Conservation (phyloP, 768 basidiomycete species). For the Dentipellis fragilis region DNA sequence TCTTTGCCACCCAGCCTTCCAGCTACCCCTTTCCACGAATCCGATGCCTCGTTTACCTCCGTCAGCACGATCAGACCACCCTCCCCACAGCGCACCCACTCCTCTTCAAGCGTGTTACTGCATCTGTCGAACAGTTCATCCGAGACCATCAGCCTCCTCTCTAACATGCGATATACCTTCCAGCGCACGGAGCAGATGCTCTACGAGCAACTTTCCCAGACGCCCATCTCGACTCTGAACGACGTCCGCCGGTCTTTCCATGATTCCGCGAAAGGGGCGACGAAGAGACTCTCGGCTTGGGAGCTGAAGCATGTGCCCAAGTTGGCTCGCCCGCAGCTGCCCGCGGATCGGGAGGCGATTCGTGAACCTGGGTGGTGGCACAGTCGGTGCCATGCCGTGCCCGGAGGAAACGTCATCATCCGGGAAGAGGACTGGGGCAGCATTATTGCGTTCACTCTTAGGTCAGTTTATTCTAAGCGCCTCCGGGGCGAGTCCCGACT, state of each 20-base stretch:
- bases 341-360: constrained; percentile 13
- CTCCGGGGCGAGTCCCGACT: too few species aligned
- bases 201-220: constrained; percentile 42
- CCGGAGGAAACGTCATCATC: constrained; percentile 57
- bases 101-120: constrained; percentile 6
- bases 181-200: constrained; percentile 49
- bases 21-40: neutral
- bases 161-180: constrained; percentile 43
- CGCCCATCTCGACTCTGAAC: constrained; percentile 39
- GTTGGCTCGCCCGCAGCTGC: constrained; percentile 12
- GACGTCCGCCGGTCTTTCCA: constrained; percentile 53
- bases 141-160: constrained; percentile 32
- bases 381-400: constrained; percentile 48
- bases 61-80: neutral
- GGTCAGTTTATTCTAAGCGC: constrained; percentile 26
- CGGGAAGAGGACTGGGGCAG: constrained; percentile 70
- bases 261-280: constrained; percentile 40
- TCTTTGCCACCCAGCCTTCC: constrained; percentile 3
- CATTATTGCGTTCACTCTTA: constrained; percentile 68
- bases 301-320: constrained; percentile 49
- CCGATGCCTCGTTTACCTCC: neutral
- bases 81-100: too few species aligned
- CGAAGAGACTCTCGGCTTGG: constrained; percentile 50
- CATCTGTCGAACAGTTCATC: constrained; percentile 15
- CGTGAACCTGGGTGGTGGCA: constrained; percentile 63